Evolutionary conservation across 2,329 filamentous ascomycete genomes (phyloP), one percentile per base, ranked within the genome.

Genomic region (Arthrobotrys conoides): DNA sequence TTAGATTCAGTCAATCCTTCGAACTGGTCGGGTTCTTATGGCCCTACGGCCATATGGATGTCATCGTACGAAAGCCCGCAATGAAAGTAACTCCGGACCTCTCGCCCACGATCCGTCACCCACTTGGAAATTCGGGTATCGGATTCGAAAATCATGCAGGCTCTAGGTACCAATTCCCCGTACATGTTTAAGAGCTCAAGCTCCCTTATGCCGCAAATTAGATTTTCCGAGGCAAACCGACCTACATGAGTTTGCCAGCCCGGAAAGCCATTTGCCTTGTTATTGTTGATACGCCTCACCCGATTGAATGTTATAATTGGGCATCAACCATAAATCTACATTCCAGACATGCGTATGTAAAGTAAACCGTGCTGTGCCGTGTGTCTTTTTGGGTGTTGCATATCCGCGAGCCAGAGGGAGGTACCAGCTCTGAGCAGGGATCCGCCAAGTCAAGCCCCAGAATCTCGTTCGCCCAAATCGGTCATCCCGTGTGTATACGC

Each of bases 301-400:
- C 6, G n/a, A 18, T 46, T 20, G n/a, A 20, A 38, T 30, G 18
- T 18, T 30, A 30, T 30, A 30, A 55, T 38, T 61, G 57, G 18
- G 41, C 9, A 44, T 44, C 20, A 16, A 16, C 18, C 24, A 46
- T n/a, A 46, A 46, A 18, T n/a, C 2, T 16, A 8, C 57, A 44
- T 61, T 61, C 57, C 57, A 61, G 57, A 10, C 57, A 22, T 41
- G 33, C 18, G 10, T 2, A 10, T 10, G 36, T 5, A 44, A 27
- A 61, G 20, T 16, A 41, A 41, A 5, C 55, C 33, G 10, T 44
- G 20, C 36, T 44, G 57, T 41, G 57, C 36, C 57, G 57, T 61
- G 57, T 61, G 33, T 41, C 20, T 61, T 61, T 61, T 61, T 44
- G 57, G 14, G 57, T 61, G 57, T 61, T 61, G 57, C 57, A 61